A percentile compares a stretch with the other conserved stretches of the same genome.
phyloP scores from a whole-genome alignment of 2,329 filamentous ascomycete genomes.

The Kalmusia sp. region DNA sequence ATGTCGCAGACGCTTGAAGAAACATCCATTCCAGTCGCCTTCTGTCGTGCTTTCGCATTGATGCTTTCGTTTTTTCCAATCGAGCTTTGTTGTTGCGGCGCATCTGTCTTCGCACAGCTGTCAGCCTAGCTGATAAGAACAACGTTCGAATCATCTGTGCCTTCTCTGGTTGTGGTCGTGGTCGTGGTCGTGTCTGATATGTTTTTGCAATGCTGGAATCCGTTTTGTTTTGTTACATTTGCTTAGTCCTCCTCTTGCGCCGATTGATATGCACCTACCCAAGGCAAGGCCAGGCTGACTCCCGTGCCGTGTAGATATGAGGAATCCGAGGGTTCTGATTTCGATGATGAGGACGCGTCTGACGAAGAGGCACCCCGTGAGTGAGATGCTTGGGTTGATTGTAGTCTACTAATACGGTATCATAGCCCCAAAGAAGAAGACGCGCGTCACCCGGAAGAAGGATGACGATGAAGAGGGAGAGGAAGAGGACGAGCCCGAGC shows the following conservation, averaged over 20 bases:
- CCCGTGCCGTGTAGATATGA: conserved; percentile 36
- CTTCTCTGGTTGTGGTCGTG: conserved; percentile 8
- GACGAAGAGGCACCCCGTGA: conserved; percentile 46
- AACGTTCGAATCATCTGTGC: background rate
- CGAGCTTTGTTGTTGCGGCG: conserved; percentile 25
- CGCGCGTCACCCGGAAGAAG: conserved; percentile 38
- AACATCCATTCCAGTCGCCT: conserved; percentile 29
- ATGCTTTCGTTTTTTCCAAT: conserved; percentile 13
- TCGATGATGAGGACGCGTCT: conserved; percentile 44
- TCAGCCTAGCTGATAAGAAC: conserved; percentile 22
- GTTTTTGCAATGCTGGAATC: background rate
- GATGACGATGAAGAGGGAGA: conserved; percentile 36
- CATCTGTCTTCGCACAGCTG: conserved; percentile 8
- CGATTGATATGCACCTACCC: background rate
- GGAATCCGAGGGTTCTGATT: conserved; percentile 46
- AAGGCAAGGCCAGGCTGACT: conserved; percentile 29
- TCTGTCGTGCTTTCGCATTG: conserved; percentile 14
- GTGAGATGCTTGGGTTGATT: conserved; percentile 4
- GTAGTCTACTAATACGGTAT: conserved; percentile 6
- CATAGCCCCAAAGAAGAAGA: conserved; percentile 45
- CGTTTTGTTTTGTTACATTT: conserved; percentile 7
- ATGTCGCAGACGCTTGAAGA: conserved; percentile 28
- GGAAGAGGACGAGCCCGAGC: conserved; percentile 37
- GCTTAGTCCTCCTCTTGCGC: background rate
- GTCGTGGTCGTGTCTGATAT: conserved; percentile 5